phyloP scores from a whole-genome alignment of 1,284 basidiomycete genomes.

The Coniophora puteana region DNA sequence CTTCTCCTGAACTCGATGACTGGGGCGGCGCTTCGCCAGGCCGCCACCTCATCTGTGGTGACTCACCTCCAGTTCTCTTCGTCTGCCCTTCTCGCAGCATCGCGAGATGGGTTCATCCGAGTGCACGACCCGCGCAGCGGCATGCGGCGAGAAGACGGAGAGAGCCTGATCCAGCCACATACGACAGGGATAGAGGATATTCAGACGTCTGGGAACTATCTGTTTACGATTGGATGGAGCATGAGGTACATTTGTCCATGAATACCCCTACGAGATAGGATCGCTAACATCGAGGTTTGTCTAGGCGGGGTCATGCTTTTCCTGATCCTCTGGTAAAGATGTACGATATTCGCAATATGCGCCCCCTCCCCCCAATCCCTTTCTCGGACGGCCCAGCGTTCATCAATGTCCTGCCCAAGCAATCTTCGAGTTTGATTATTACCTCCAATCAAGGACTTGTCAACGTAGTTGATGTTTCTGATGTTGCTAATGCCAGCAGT shows the following conservation, averaged over 20 bases:
- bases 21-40: constrained; percentile 63
- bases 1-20: constrained; percentile 72
- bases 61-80: constrained; percentile 66
- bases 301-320: constrained; percentile 82
- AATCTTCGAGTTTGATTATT: constrained; percentile 75
- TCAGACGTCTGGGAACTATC: constrained; percentile 71
- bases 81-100: constrained; percentile 70
- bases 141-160: constrained; percentile 42
- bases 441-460: constrained; percentile 85
- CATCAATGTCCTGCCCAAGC: constrained; percentile 79
- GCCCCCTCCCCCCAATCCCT: constrained; percentile 77
- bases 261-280: background rate
- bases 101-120: constrained; percentile 80
- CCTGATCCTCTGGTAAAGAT: constrained; percentile 93
- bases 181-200: constrained; percentile 81
- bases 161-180: constrained; percentile 70
- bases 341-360: constrained; percentile 85
- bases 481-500: constrained; percentile 61
- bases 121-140: constrained; percentile 81
- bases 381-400: constrained; percentile 90
- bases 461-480: constrained; percentile 84
- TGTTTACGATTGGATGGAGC: constrained; percentile 85
- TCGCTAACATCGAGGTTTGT: constrained; percentile 8
- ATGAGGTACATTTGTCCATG: constrained; percentile 61
- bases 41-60: constrained; percentile 51